Base-by-base conservation (phyloP, 208 protist species). In the Porcisia deanei region DNA sequence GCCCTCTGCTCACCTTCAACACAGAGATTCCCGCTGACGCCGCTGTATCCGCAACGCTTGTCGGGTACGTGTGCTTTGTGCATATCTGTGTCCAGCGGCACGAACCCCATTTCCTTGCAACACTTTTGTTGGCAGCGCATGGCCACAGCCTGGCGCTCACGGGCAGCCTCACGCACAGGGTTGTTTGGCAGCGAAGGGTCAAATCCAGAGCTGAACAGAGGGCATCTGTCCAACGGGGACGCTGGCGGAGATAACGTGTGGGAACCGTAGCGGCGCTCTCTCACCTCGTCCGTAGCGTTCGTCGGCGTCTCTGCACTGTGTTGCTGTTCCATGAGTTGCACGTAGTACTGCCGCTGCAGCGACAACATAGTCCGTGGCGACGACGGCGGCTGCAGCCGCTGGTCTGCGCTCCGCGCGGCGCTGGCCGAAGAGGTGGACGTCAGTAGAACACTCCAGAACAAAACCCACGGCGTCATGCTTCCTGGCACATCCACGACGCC, bases 401-500 rank as follows among this genome's bases (percentile, higher is more conserved):
- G 5, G 45, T 41, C 34, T 60, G 69, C 14, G 9, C 25, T 39
- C 2, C 30, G 18, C n/a, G 43, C 3, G 16, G n/a, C 20, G 55
- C 10, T 57, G 37, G 47, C 47, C 8, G 64, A 25, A 5, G 69
- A 43, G 39, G 45, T 45, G n/a, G 60, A 49, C 4, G 77, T 55
- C 18, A 45, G 34, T 7, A 18, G 8, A 41, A 16, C 55, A 47
- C 65, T n/a, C 39, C 65, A 79, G 73, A 64, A 80, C 14, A 88
- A 65, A 8, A 65, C 68, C 83, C 79, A 90, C 22, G 88, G 84
- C 55, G 82, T 55, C 30, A 65, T 71, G 75, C 84, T 82, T 18
- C 86, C 88, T 1, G 82, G 75, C 49, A 85, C 77, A 34, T 85
- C 79, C 47, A 75, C 81, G 34, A 82, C 77, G 49, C 83, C 79